These are phyloP conservation scores for Borovskyia barvae DNA, from an alignment of 208 protist genomes.

Conservation along the genomic window DNA sequence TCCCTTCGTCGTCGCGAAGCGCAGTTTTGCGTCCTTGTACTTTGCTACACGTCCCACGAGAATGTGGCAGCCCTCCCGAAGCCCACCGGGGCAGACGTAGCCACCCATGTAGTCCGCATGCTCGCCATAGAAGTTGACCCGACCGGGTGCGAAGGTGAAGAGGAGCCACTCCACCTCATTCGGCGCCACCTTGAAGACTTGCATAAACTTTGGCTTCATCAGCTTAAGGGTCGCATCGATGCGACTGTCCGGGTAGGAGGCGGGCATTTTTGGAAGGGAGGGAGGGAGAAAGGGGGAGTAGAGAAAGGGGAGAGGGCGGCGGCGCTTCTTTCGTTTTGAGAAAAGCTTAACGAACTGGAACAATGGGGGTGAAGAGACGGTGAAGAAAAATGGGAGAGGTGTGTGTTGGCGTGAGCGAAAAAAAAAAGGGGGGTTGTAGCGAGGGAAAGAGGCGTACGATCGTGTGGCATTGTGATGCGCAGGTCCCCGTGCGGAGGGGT, in stretches of 20 bases:
- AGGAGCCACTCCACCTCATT: constrained; percentile 48
- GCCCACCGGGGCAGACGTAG: constrained; percentile 55
- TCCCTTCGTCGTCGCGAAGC: constrained; percentile 39
- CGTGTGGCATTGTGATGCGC: too few relatives aligned
- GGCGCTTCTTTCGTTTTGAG: not conserved
- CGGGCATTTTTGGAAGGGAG: constrained; percentile 9
- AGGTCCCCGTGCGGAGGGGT: too few relatives aligned
- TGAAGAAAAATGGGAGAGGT: not conserved
- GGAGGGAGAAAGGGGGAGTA: not conserved
- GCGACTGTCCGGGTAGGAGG: constrained; percentile 40
- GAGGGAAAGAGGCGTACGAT: too few relatives aligned
- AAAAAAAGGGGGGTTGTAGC: too few relatives aligned
- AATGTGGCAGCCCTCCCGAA: constrained; percentile 53
- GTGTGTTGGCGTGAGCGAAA: not conserved
- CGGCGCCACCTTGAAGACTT: constrained; percentile 39
- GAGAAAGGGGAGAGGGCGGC: not conserved
- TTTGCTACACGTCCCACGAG: constrained; percentile 40
- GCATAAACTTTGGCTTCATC: constrained; percentile 61
- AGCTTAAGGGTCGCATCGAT: constrained; percentile 33
- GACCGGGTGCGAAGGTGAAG: constrained; percentile 62
- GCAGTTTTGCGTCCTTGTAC: constrained; percentile 39
- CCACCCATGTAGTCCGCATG: constrained; percentile 85
- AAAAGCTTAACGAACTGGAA: not conserved
- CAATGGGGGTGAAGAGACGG: not conserved
- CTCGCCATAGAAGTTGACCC: constrained; percentile 87